Base-by-base conservation (phyloP, 148 eudicot species). In the Pouteria glomerata region DNA sequence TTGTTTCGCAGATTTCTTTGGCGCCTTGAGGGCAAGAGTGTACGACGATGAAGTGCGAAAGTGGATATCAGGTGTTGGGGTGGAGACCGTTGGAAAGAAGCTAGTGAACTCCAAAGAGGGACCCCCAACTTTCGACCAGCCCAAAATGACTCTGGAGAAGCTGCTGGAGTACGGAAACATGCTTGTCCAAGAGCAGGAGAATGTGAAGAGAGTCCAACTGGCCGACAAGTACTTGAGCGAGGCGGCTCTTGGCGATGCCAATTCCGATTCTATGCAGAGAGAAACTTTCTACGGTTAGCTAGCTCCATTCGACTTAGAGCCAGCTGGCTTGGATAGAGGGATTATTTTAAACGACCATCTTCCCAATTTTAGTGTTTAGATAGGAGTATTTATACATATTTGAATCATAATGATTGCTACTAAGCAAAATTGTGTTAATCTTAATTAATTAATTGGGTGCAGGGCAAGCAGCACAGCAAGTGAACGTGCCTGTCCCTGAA, bases 101-200 rank as follows among this genome's bases (percentile, higher is more conserved):
- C 86, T 93, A 0, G 95, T 93, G 81, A 93, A n/a, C n/a, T n/a
- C n/a, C n/a, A n/a, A n/a, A n/a, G n/a, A n/a, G n/a, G n/a, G n/a
- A n/a, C n/a, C n/a, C n/a, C n/a, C n/a, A n/a, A n/a, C n/a, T n/a
- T n/a, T n/a, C n/a, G n/a, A n/a, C n/a, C n/a, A n/a, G n/a, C n/a
- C n/a, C n/a, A n/a, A n/a, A n/a, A n/a, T n/a, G n/a, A n/a, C n/a
- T n/a, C n/a, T n/a, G n/a, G n/a, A 93, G 13, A 89, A 87, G 97
- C 88, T 93, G 16, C 80, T 89, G 0, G 90, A 90, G 75, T 93
- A 93, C 33, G 98, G 97, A 16, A 73, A 80, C 82, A 89, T 90
- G 98, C 88, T 93, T 34, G 97, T 93, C 58, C 81, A 83, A 39
- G 98, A 93, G 66, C 98, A 93, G 68, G 92, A 89, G 70, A 93